Evolutionary conservation across 352 stramenopile genomes (phyloP), one percentile per base, ranked within the genome.

Genomic region (Pythium aristosporum): DNA sequence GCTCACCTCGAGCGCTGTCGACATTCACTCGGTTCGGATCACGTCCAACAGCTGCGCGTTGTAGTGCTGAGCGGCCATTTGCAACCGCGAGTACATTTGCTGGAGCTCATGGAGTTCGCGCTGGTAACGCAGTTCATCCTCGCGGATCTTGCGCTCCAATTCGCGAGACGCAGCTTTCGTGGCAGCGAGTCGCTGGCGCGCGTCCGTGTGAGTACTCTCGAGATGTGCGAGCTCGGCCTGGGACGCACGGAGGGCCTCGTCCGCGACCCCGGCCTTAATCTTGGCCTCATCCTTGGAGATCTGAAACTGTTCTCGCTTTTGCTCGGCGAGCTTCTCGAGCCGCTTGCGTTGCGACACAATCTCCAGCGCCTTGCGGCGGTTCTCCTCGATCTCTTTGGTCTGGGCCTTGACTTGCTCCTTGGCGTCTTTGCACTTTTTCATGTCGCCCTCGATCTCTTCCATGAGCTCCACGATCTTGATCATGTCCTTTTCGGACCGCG

Each of bases 351-450:
- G 78, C 30, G 76, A 83, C n/a, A 81, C 62, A 12, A 80, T 80
- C 57, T 92, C 80, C 4, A 74, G 59, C 7, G 72, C 77, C 51
- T 81, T 74, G 34, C 69, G 65, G 9, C 72, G 42, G 25, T 89
- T 81, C 30, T 89, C 71, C 0, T 74, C 65, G 52, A 93, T 86
- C 32, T 87, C 70, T 20, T 74, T 65, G 15, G 68, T 75, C 50
- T 82, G 66, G 18, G 63, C 39, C 63, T 90, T 89, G 42, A 95
- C 79, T 58, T 92, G 74, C 21, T 86, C 69, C 37, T 95, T 95
- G 23, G 76, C 79, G 41, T 83, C 68, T 51, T 88, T 91, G 73
- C 76, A 89, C 12, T 77, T 76, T 16, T 76, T 65, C 42, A 92
- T 80, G 59, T 91, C 85, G 21, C 72, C 63, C 28, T 92, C 79